Evolutionary conservation across 441 rosid genomes (phyloP), one percentile per base, ranked within the genome.

Genomic region (Populus hybrid): DNA sequence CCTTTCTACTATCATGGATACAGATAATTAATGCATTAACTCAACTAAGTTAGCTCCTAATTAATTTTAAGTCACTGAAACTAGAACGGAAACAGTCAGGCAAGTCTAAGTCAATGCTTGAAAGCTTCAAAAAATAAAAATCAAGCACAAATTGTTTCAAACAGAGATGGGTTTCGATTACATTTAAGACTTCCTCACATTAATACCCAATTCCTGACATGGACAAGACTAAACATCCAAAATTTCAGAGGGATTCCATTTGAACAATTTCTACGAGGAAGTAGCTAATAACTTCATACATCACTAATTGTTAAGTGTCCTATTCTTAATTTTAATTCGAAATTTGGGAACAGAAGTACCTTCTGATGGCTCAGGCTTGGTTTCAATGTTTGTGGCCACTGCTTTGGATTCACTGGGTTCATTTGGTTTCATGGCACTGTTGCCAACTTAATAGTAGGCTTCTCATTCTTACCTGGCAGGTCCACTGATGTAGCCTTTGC

Each of bases 281-380:
- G 12, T 5, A 8, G 65, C 24, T 34, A 23, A 57, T 10, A 40
- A 40, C 46, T 40, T 40, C 19, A 12, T 12, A 35, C 50, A 40
- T 71, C 74, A 84, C 0, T 79, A 81, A 77, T 85, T 82, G 78
- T 80, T 90, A 66, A 91, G 84, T 26, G 89, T 81, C 84, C 82
- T 89, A 83, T 79, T 90, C 86, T 93, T 94, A 32, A 94, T 84
- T 80, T 91, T 95, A 75, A 93, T 89, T 71, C 89, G 85, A 63
- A 95, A 79, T 85, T 84, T 93, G 28, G 91, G 88, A 72, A 84
- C 91, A 46, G 90, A 34, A 75, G 72, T 81, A 50, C 84, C 82
- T 83, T 88, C 78, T 24, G 89, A 80, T 69, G 88, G 86, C 84
- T 90, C 95, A 9, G 84, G 79, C 80, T 84, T 85, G 71, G 87